Conservation (phyloP, 495 filamentous ascomycete genomes). For the Daldinia vernicosa region DNA sequence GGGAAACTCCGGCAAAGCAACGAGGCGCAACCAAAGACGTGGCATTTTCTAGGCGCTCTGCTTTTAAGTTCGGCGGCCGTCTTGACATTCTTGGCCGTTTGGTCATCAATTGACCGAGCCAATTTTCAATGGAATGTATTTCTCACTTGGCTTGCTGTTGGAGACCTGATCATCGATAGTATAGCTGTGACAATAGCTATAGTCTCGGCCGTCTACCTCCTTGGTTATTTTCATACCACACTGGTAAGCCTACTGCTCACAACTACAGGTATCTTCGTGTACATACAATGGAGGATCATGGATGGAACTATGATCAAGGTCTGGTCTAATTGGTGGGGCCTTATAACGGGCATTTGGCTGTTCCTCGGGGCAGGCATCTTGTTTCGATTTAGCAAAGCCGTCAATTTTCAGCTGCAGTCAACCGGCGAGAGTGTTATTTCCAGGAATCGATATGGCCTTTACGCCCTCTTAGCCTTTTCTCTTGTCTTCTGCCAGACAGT, state of each 20-base stretch:
- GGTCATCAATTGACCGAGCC: constrained; percentile 35
- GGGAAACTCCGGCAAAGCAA: constrained; percentile 31
- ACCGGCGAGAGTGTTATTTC: constrained; percentile 23
- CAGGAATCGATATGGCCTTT: constrained; percentile 36
- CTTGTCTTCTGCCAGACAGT: constrained; percentile 28
- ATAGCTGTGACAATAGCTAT: constrained; percentile 26
- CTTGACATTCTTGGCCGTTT: constrained; percentile 36
- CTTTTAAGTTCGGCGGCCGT: constrained; percentile 35
- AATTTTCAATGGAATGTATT: constrained; percentile 40
- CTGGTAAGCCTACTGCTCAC: constrained; percentile 36
- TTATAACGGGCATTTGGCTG: constrained; percentile 26
- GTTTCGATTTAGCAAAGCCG: constrained; percentile 30
- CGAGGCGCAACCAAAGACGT: constrained; percentile 20
- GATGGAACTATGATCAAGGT: constrained; percentile 38
- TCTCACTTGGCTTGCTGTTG: constrained; percentile 31
- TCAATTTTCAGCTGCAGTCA: constrained; percentile 10
- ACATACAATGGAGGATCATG: constrained; percentile 38
- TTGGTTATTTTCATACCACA: constrained; percentile 32
- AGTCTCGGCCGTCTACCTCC: constrained; percentile 33
- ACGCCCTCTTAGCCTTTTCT: constrained; percentile 29
- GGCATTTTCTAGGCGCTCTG: constrained; percentile 32
- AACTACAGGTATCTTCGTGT: constrained; percentile 27
- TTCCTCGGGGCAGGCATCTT: constrained; percentile 38
- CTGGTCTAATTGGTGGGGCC: constrained; percentile 38
- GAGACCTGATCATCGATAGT: constrained; percentile 37